These are phyloP conservation scores for Barnettozyma siamensis DNA, from an alignment of 805 yeast species.

Conservation along the genomic window DNA sequence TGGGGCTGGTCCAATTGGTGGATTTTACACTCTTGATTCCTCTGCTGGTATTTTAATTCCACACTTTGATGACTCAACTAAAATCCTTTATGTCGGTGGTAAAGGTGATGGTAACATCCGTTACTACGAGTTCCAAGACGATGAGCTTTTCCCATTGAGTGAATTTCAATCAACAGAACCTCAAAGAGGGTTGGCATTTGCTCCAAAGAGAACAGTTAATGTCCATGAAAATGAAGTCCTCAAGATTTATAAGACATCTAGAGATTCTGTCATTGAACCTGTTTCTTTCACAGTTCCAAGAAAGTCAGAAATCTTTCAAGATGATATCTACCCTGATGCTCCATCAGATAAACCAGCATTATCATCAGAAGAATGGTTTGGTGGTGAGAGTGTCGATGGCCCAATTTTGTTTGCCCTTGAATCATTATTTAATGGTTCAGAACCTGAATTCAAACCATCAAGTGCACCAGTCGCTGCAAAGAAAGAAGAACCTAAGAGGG, in stretches of 20 bases:
- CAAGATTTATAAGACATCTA: slow-evolving; percentile 79
- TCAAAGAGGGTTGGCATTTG: slow-evolving; percentile 91
- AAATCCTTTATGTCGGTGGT: slow-evolving; percentile 84
- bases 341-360: slow-evolving; percentile 78
- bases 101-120: slow-evolving; percentile 98
- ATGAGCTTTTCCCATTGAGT: slow-evolving; percentile 76
- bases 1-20: slow-evolving; percentile 80
- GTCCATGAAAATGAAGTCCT: slow-evolving; percentile 81
- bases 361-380: slow-evolving; percentile 70
- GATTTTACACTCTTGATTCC: slow-evolving; percentile 79
- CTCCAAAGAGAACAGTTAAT: slow-evolving; percentile 78
- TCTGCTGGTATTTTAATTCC: slow-evolving; percentile 95
- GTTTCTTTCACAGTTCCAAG: slow-evolving; percentile 91
- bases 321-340: slow-evolving; percentile 87
- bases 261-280: slow-evolving; percentile 82
- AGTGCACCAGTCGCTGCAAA: slow-evolving; percentile 13
- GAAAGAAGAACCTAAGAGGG: slow-evolving; percentile 1
- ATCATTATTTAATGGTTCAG: slow-evolving; percentile 71
- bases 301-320: slow-evolving; percentile 88
- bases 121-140: slow-evolving; percentile 84
- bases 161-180: slow-evolving; percentile 87
- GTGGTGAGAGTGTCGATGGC: slow-evolving; percentile 74
- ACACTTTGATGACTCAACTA: slow-evolving; percentile 74
- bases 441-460: slow-evolving; percentile 38
- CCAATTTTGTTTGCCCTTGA: slow-evolving; percentile 77